Base-by-base conservation (phyloP, 331 rosid species). In the Quercus phellos region DNA sequence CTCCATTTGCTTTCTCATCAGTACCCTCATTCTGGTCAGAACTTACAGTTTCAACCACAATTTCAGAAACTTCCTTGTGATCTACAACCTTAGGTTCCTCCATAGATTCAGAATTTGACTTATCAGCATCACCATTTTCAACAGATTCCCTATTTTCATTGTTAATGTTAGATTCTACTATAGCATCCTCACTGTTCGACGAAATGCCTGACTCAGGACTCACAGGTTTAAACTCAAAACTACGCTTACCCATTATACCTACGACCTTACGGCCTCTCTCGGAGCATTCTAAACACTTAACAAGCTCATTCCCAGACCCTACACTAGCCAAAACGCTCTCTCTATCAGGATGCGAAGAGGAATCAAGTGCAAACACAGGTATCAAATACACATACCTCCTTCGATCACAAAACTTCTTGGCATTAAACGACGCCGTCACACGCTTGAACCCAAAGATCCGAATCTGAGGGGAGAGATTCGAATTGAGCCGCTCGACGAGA, bases 341-440 rank as follows among this genome's bases (percentile, higher is more conserved):
- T 61, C 97, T 87, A 84, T 94, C 94, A 46, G 90, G 96, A 88
- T 94, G 97, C 35, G 89, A 83, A 74, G 75, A 68, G 6, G 97
- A 93, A 85, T 94, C 93, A 77, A 94, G 97, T 61, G 97, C 91
- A 78, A 94, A 92, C 42, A 88, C 92, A 0, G 97, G 98, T 50
- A 94, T 74, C 34, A 94, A 93, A 85, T 94, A 94, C 13, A 94
- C 94, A 61, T 94, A 94, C 93, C 97, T 90, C 87, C 98, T 90
- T 80, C 95, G 85, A 77, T 94, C 99, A 77, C 97, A 94, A 76
- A 94, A 94, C 91, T 92, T 94, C 87, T 94, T 94, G 68, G 99
- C 89, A 78, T 81, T 92, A 80, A 90, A 92, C 73, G 99, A 90
- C 21, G 67, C 95, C 24, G 99, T 94, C 34, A 82, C 95, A 35